Base-by-base conservation (phyloP, 163 green algal species). In the Chloroidium sp. region DNA sequence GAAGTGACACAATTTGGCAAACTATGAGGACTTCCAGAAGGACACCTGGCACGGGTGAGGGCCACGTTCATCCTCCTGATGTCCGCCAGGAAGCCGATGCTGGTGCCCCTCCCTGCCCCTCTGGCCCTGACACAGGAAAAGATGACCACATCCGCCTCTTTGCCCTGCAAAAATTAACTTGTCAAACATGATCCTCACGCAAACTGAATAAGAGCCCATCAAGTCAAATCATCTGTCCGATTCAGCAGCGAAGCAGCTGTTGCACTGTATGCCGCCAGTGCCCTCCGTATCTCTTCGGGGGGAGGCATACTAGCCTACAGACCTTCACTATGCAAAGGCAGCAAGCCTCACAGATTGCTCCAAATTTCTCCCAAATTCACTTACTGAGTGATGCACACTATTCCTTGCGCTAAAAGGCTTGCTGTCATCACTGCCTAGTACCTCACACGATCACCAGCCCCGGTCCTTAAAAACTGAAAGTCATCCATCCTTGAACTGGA, bases 131-230 rank as follows among this genome's bases (percentile, higher is more conserved):
- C 88, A 86, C 87, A 92, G 75, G 83, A 90, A 79, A 96, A 85
- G 74, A 95, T 87, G 64, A 96, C 86, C 36, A 93, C 83, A 79
- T 96, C 90, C 3, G 87, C 85, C 86, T 95, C 91, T 60, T 90
- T 82, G 4, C 92, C 92, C 88, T 89, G 83, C 36, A 68, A 14
- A 76, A 80, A 62, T 59, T 60, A 80, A n/a, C 2, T 3, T 69
- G 8, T 57, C 1, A 61, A 10, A 60, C 60, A 75, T 3, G 58
- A 10, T 72, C 4, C 75, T 36, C 36, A 36, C 36, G 36, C 36
- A 36, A 36, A 36, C 36, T 36, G 36, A 36, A 36, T 36, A 36
- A 36, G 36, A 36, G 36, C 36, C 36, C 36, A 36, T 36, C 36
- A 36, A 36, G 36, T 36, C 36, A 36, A 36, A 36, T 36, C 36